Percentiles rank a stretch among this genome's conserved stretches.
These are phyloP conservation scores for Alternaria gaisen DNA, from an alignment of 2,329 filamentous ascomycete species.

Conservation along the genomic window DNA sequence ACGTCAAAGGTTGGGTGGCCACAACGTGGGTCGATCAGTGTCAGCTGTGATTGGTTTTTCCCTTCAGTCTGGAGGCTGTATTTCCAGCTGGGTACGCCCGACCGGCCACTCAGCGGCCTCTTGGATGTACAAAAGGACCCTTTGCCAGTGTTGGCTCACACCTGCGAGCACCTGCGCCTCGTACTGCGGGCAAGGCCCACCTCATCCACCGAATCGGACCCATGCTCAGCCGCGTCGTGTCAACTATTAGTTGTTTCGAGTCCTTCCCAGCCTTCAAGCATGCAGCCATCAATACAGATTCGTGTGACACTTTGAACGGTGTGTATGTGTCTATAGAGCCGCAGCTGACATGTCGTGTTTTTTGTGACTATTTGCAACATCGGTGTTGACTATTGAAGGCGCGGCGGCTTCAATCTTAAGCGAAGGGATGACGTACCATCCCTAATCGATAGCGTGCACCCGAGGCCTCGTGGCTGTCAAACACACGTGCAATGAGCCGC, in stretches of 20 bases:
- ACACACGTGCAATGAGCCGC: constrained; percentile 5
- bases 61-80: constrained; percentile 4
- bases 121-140: constrained; percentile 5
- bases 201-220: constrained; percentile 11
- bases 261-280: not conserved
- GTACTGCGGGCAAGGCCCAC: constrained; percentile 19
- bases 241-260: constrained; percentile 7
- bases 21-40: constrained; percentile 24
- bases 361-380: constrained; percentile 1
- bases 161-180: constrained; percentile 24
- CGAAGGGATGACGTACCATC: constrained; percentile 18
- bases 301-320: not conserved
- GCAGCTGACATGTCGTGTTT: constrained; percentile 2
- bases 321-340: not conserved
- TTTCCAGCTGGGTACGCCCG: constrained; percentile 7
- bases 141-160: constrained; percentile 12
- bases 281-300: not conserved
- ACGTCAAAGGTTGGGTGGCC: constrained; percentile 21
- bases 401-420: constrained; percentile 7
- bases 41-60: constrained; percentile 14
- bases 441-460: constrained; percentile 17
- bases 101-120: constrained; percentile 6
- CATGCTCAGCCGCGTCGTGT: constrained; percentile 18
- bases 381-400: not conserved
- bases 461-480: constrained; percentile 6